Evolutionary conservation across 805 yeast species (phyloP).

Genomic region (Candida quercuum): DNA sequence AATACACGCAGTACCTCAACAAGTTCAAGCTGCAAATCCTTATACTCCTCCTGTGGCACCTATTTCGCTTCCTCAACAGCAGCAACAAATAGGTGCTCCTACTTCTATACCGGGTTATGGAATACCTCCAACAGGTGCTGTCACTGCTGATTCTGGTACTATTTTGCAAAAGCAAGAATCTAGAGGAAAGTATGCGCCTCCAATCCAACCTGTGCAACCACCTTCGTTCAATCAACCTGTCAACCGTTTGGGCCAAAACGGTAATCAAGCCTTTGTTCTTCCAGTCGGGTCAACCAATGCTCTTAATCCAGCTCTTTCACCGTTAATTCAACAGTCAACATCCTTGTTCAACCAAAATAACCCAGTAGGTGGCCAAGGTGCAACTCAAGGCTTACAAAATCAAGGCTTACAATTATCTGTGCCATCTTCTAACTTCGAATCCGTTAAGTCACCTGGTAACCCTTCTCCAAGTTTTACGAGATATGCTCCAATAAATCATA

Average conservation of each 20-base stretch:
- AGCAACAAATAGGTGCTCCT: too few relatives aligned
- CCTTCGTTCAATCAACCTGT: conserved; percentile 1
- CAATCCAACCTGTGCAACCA: neutral
- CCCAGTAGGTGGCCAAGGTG: too few relatives aligned
- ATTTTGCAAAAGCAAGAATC: too few relatives aligned
- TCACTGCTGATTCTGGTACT: neutral
- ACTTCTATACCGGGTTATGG: too few relatives aligned
- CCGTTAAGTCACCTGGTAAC: conserved; percentile 9
- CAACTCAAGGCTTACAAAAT: too few relatives aligned
- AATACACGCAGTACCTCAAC: neutral
- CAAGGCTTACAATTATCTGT: neutral
- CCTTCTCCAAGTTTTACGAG: conserved; percentile 24
- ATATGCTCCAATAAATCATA: conserved; percentile 34
- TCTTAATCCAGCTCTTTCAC: conserved; percentile 8
- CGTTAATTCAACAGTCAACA: conserved; percentile 5
- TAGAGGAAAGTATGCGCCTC: neutral
- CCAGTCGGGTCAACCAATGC: neutral
- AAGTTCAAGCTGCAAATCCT: neutral
- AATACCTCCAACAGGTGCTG: neutral
- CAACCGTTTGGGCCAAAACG: too few relatives aligned
- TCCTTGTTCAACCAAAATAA: neutral
- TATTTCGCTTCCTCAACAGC: too few relatives aligned
- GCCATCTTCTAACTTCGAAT: neutral
- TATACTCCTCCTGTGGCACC: too few relatives aligned
- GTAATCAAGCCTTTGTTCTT: too few relatives aligned